Base-by-base conservation (phyloP, 2,329 filamentous ascomycete species). In the Fusarium fracticaudum region DNA sequence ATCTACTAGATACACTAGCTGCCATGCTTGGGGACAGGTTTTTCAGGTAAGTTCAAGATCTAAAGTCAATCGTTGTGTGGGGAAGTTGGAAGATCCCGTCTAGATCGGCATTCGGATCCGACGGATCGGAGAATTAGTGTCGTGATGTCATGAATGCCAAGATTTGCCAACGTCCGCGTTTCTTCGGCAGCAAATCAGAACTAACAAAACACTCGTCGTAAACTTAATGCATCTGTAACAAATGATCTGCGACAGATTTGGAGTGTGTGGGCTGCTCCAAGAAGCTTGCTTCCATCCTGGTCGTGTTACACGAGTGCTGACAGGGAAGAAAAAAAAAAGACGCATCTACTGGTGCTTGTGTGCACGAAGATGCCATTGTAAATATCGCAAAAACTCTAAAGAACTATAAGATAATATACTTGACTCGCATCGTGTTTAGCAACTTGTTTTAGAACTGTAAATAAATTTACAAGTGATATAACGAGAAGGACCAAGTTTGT, bases 81-180 rank as follows among this genome's bases (percentile, higher is more conserved):
- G 63, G 69, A 43, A 60, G 40, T 47, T 47, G 50, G 45, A 55
- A 33, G 44, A 55, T 70, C 55, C 67, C 38, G 48, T 41, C 26
- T 38, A 31, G 55, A 29, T 58, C 31, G 29, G 29, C 48, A 43
- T 31, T 57, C 62, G 67, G 71, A 61, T 61, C 67, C 37, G 50
- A 72, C 48, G 48, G 31, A 24, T 48, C 62, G 67, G 62, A 58
- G 26, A 60, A 50, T 68, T 31, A 41, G 29, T 40, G 22, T 43
- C 26, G 61, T 74, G 71, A 74, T 74, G 71, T 74, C 67, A 74
- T 74, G 55, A 62, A 22, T 45, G 51, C 53, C 59, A 64, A 69
- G 38, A 53, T 48, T 65, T 50, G 17, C 24, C 47, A 54, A 55
- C 50, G 41, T 38, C 29, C 33, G 29, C 48, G 47, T 53, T 24